Conservation (phyloP, 2,329 filamentous ascomycete species). For the Onygena corvina region DNA sequence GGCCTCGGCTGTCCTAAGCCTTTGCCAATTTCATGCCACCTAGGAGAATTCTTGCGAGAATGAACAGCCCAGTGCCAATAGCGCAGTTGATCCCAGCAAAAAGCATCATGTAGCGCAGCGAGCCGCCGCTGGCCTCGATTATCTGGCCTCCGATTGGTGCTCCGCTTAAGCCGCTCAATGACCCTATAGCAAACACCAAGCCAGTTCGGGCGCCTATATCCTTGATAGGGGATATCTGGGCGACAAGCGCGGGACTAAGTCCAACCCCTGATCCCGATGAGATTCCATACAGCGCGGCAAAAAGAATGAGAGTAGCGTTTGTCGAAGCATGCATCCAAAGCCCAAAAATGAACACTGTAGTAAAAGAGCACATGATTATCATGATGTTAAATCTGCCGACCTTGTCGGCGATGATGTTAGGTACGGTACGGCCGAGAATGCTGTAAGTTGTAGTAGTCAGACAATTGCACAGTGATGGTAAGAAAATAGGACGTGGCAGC, state of each 20-base stretch:
- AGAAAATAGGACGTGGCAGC: neutral
- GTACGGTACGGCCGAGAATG: neutral
- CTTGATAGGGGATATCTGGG: constrained; percentile 3
- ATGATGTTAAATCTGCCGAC: neutral
- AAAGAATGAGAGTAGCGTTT: neutral
- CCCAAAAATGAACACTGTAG: neutral
- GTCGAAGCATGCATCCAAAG: neutral
- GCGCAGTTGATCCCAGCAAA: neutral
- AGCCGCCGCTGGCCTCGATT: neutral
- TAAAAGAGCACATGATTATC: neutral
- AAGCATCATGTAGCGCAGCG: constrained; percentile 1
- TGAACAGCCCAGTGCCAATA: neutral
- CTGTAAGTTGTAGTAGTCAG: neutral
- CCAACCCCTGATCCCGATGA: constrained; percentile 3
- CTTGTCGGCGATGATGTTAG: constrained; percentile 2
- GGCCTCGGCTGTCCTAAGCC: neutral
- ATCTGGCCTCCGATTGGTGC: constrained; percentile 1
- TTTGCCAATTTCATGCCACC: neutral
- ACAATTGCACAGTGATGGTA: neutral
- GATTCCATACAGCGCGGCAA: neutral
- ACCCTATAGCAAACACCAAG: neutral
- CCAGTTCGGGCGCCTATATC: constrained; percentile 1
- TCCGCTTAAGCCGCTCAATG: neutral
- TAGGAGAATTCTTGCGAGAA: neutral
- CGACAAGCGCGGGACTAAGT: neutral